A percentile compares a stretch with the other conserved stretches of the same genome.
Evolutionary conservation across 176 grass and related monocot genomes (phyloP).

Genomic region (Zea luxurians): DNA sequence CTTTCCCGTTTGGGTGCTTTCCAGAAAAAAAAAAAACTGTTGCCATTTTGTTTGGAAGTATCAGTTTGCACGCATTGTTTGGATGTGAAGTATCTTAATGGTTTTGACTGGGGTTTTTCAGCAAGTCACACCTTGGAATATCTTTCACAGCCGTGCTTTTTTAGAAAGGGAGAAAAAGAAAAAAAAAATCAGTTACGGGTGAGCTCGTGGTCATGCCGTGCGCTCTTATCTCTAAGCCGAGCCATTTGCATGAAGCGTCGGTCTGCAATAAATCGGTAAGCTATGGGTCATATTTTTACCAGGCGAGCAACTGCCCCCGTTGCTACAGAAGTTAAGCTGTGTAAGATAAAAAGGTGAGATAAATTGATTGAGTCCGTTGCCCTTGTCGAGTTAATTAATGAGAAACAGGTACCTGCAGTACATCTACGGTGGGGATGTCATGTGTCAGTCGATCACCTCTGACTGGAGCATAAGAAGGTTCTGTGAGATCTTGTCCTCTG

Average conservation of each 20-base stretch:
- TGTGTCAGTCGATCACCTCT: conserved; percentile 34
- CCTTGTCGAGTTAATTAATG: conserved; percentile 51
- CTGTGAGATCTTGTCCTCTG: conserved; percentile 40
- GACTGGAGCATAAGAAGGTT: conserved; percentile 46
- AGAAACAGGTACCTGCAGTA: conserved; percentile 39
- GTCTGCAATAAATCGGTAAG: conserved; percentile 35
- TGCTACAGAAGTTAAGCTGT: neutral
- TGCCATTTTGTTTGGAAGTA: conserved; percentile 18
- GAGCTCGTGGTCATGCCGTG: neutral
- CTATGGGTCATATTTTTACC: conserved; percentile 37
- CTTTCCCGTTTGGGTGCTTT: neutral
- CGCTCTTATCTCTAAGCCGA: neutral
- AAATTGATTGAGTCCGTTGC: conserved; percentile 42
- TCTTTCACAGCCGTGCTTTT: neutral
- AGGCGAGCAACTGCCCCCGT: conserved; percentile 3
- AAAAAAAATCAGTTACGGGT: neutral
- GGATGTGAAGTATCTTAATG: neutral
- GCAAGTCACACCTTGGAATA: neutral
- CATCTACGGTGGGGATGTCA: conserved; percentile 28
- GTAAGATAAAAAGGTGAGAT: conserved; percentile 41
- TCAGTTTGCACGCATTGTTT: conserved; percentile 1
- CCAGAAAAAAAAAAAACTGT: neutral
- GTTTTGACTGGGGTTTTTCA: neutral
- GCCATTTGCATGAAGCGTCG: conserved; percentile 28
- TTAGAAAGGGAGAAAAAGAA: neutral